Evolutionary conservation across 2,329 filamentous ascomycete species (phyloP), one percentile per base, ranked within the genome.

Genomic region (Colletotrichum nymphaeae): DNA sequence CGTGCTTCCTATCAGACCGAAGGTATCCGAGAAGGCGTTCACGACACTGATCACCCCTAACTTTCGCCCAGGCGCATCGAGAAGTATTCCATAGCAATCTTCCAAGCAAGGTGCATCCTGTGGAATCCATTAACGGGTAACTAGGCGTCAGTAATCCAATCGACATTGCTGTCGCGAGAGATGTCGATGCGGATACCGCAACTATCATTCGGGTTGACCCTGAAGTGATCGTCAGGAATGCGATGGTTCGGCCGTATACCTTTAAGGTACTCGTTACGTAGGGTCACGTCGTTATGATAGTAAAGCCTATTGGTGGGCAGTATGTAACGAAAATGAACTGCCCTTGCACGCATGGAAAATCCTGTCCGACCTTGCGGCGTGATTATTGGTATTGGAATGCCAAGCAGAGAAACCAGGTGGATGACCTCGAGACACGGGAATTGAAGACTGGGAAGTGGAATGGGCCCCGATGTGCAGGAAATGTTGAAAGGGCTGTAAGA

Each of bases 341-440:
- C 62, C 5, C 2, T 30, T 4, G 46, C 62, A 32, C 19, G n/a
- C 46, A 35, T n/a, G n/a, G 62, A 63, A 19, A n/a, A 24, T 63
- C 19, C 22, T 42, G 14, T 7, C 37, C 5, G 37, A 42, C 37
- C 37, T 19, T 16, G 37, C 9, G 9, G 32, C 32, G 32, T 5
- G 37, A 7, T 42, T 19, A 6, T 42, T 16, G 37, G 37, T 19
- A 42, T 42, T 8, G 16, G 16, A 8, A 19, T 6, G 37, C 37
- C 1, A 8, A 42, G 28, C 46, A 63, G 62, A 4, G 62, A 53
- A 14, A 63, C 62, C 8, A 63, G 24, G 30, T 35, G 22, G 28
- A 63, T 26, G n/a, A 42, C 9, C 14, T 63, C 22, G n/a, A 63
- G 62, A n/a, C 22, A 32, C n/a, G 62, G 62, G 46, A 63, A 53